Evolutionary conservation across 2,329 filamentous ascomycete species (phyloP), one percentile per base, ranked within the genome.

Genomic region (Ascocoryne sarcoides): DNA sequence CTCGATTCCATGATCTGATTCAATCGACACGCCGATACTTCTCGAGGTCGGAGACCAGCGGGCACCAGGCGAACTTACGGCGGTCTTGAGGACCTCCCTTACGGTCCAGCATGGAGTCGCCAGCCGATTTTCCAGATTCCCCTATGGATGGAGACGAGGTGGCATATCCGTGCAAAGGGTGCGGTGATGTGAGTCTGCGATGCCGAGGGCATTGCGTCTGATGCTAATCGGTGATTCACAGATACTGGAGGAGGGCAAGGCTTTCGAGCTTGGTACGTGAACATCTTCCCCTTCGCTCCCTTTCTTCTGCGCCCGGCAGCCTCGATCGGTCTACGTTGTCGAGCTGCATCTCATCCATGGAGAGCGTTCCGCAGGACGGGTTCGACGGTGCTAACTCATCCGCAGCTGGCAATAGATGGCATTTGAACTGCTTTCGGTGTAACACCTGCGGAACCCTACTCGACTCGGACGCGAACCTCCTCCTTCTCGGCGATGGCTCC

Each of bases 241-340:
- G 88, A 95, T 96, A 52, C 75, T 98, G 15, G 92, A 98, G 65
- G 92, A 98, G 72, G 92, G 92, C 56, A 96, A 96, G 66, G 92
- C 92, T 38, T 98, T 95, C 58, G 92, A 98, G 68, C 75, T 98
- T 57, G 88, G 90, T 96, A 68, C 60, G 75, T 66, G 49, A 43
- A 26, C 12, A 26, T 26, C 31, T 21, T 40, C 36, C 23, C 31
- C 32, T n/a, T 10, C 9, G 7, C 14, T 18, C 32, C 14, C 16
- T 10, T 15, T 21, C 10, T 32, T 32, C 14, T 29, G 23, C 7
- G n/a, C n/a, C n/a, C n/a, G n/a, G n/a, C n/a, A n/a, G n/a, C n/a
- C n/a, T n/a, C n/a, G n/a, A n/a, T n/a, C n/a, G n/a, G n/a, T n/a
- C n/a, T n/a, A n/a, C n/a, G n/a, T n/a, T n/a, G n/a, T n/a, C n/a